Percentiles rank a stretch among this genome's conserved stretches.
Evolutionary conservation across 2,329 filamentous ascomycete species (phyloP).

Genomic region (Lachnum nothofagi): DNA sequence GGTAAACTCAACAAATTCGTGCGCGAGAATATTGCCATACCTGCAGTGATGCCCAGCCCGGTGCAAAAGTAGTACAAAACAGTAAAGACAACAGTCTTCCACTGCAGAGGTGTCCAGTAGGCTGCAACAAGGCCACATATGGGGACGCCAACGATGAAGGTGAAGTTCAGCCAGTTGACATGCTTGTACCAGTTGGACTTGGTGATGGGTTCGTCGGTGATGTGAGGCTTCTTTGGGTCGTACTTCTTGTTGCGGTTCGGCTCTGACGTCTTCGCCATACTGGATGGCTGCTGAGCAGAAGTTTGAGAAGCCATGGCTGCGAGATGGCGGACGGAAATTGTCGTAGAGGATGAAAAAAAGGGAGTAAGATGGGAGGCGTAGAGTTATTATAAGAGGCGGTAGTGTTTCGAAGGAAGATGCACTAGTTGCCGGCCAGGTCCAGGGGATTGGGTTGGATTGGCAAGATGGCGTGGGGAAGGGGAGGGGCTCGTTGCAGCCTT

Average conservation of each 20-base stretch:
- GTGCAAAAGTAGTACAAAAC: constrained; percentile 80
- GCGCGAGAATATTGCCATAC: constrained; percentile 41
- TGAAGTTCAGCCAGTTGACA: constrained; percentile 88
- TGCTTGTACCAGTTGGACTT: constrained; percentile 84
- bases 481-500: no score
- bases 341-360: constrained; percentile 9
- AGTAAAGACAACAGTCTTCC: constrained; percentile 68
- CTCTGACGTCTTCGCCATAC: constrained; percentile 29
- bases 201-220: constrained; percentile 77
- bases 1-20: not conserved
- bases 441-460: no score
- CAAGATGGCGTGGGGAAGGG: no score
- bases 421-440: no score
- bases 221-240: constrained; percentile 70
- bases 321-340: constrained; percentile 8
- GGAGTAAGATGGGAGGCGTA: constrained; percentile 2
- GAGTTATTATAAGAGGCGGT: not conserved
- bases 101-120: constrained; percentile 70
- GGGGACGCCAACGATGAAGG: constrained; percentile 74
- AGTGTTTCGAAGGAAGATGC: not conserved
- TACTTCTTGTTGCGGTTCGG: constrained; percentile 37
- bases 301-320: constrained; percentile 24
- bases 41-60: constrained; percentile 72
- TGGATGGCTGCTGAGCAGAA: constrained; percentile 17
- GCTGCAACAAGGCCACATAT: constrained; percentile 66